Evolutionary conservation across 108 stramenopile species (phyloP).

Genomic region (Cyclotella cryptica): DNA sequence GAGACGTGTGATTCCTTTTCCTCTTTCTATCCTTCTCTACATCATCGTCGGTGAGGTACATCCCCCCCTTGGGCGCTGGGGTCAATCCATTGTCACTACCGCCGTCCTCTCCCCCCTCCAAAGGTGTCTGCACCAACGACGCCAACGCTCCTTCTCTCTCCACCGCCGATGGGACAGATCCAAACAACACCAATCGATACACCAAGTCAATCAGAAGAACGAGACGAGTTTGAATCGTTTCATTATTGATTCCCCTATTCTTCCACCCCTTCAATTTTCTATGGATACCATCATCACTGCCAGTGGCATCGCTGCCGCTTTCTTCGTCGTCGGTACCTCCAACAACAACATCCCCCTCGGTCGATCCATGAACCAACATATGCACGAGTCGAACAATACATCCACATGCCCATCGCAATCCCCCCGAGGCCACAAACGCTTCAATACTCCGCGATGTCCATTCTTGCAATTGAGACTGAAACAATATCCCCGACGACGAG

Average conservation of each 20-base stretch:
- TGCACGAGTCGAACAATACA: constrained; percentile 42
- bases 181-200: constrained; percentile 46
- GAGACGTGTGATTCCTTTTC: background rate
- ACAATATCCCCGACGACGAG: background rate
- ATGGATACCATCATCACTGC: background rate
- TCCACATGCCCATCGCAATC: constrained; percentile 46
- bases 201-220: constrained; percentile 46
- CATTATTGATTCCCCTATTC: constrained; percentile 11
- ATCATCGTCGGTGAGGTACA: background rate
- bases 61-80: background rate
- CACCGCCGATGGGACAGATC: constrained; percentile 46
- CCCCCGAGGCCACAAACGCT: constrained; percentile 49
- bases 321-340: background rate
- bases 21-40: background rate
- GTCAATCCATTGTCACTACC: background rate
- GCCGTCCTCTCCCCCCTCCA: constrained; percentile 2
- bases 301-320: background rate
- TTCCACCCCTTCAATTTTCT: background rate
- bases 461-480: constrained; percentile 13
- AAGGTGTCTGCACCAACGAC: background rate
- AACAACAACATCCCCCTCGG: background rate
- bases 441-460: constrained; percentile 37
- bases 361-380: constrained; percentile 32
- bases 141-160: constrained; percentile 11
- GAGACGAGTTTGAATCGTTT: constrained; percentile 43